Conservation (phyloP, 2,329 filamentous ascomycete species). For the Alternaria consortialis region DNA sequence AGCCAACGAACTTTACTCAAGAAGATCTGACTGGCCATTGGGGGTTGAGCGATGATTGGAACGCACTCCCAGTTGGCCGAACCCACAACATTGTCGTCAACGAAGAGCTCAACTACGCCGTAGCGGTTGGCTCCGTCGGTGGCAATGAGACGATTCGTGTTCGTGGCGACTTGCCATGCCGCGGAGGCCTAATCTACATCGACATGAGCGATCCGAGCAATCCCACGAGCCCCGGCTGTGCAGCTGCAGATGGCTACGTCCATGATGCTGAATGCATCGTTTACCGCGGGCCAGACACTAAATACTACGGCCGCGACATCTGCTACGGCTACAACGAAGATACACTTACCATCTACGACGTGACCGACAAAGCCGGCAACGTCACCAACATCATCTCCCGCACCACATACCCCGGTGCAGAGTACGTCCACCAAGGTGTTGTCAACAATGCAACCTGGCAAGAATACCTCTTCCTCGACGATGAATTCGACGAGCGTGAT, state of each 20-base stretch:
- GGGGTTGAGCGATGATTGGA: conserved; percentile 12
- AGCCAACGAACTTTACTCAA: conserved; percentile 37
- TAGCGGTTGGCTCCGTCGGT: conserved; percentile 39
- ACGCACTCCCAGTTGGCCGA: conserved; percentile 39
- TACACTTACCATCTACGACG: conserved; percentile 59
- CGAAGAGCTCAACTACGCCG: conserved; percentile 40
- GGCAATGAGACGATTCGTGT: conserved; percentile 39
- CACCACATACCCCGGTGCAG: conserved; percentile 61
- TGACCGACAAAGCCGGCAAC: conserved; percentile 57
- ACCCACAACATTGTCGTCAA: conserved; percentile 48
- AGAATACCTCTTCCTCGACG: conserved; percentile 43
- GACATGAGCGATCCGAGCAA: conserved; percentile 63
- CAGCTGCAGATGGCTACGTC: conserved; percentile 64
- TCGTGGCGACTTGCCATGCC: conserved; percentile 50
- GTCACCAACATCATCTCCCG: conserved; percentile 58
- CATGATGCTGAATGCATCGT: conserved; percentile 68
- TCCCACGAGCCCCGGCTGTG: conserved; percentile 62
- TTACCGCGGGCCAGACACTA: conserved; percentile 60
- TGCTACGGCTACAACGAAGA: conserved; percentile 66
- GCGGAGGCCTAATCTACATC: conserved; percentile 64
- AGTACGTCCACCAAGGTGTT: conserved; percentile 65
- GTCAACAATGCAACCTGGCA: conserved; percentile 38
- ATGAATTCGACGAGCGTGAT: conserved; percentile 45
- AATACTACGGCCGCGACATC: conserved; percentile 60
- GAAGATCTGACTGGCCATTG: conserved; percentile 38